phyloP scores from a whole-genome alignment of 768 basidiomycete species.

The Tricholoma bakamatsutake region DNA sequence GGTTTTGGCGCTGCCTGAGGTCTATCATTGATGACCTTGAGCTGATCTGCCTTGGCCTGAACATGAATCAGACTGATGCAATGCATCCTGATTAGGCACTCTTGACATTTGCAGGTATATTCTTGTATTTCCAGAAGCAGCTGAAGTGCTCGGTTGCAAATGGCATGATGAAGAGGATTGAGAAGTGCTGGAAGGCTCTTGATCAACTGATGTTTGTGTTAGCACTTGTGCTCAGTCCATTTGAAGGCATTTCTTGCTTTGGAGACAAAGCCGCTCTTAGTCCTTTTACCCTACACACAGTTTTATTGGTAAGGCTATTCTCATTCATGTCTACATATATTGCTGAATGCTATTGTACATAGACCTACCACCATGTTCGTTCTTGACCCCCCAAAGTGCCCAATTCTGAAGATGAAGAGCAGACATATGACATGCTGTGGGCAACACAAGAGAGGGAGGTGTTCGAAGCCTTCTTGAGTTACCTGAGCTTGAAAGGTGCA shows the following conservation, averaged over 20 bases:
- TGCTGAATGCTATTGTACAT: background rate
- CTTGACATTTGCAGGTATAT: conserved; percentile 7
- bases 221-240: no score
- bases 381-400: conserved; percentile 11
- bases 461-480: conserved; percentile 6
- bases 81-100: conserved; percentile 21
- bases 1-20: conserved; percentile 15
- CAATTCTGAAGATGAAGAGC: conserved; percentile 9
- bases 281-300: conserved; percentile 15
- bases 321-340: background rate
- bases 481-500: conserved; percentile 10
- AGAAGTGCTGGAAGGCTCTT: no score
- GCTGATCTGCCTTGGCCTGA: no score
- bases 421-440: background rate
- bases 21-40: conserved; percentile 12
- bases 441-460: conserved; percentile 10
- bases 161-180: background rate
- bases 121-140: conserved; percentile 21
- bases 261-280: conserved; percentile 1
- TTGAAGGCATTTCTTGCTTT: no score
- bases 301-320: conserved; percentile 14
- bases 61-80: conserved; percentile 12
- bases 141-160: conserved; percentile 13
- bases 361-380: conserved; percentile 13
- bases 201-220: no score